Conservation (phyloP, 805 yeast genomes). For the Candida tallmaniae region DNA sequence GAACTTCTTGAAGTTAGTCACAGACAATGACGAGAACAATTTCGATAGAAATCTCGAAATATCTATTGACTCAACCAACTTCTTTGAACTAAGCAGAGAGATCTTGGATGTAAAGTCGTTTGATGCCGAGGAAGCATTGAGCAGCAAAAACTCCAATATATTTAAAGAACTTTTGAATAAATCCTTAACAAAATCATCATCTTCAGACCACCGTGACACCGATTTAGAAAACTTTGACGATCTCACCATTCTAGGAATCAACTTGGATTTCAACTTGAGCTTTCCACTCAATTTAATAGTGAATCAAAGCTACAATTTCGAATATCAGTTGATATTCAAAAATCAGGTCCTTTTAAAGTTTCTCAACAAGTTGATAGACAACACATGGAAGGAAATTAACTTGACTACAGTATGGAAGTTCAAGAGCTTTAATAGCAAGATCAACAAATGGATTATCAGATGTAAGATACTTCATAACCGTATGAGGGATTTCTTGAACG, state of each 20-base stretch:
- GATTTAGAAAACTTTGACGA: slow-evolving; percentile 23
- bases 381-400: slow-evolving; percentile 68
- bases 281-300: slow-evolving; percentile 81
- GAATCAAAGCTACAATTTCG: slow-evolving; percentile 63
- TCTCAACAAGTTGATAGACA: slow-evolving; percentile 54
- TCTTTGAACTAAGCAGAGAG: slow-evolving; percentile 42
- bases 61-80: slow-evolving; percentile 42
- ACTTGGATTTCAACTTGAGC: slow-evolving; percentile 62
- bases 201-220: slow-evolving; percentile 5
- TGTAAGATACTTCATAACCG: slow-evolving; percentile 53
- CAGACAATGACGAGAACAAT: slow-evolving; percentile 1
- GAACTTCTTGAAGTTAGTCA: slow-evolving; percentile 17
- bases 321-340: slow-evolving; percentile 78
- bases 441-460: slow-evolving; percentile 51
- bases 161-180: slow-evolving; percentile 42
- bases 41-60: slow-evolving; percentile 19
- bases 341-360: slow-evolving; percentile 61
- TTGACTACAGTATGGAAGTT: slow-evolving; percentile 65
- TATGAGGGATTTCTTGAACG: slow-evolving; percentile 54
- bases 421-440: slow-evolving; percentile 34
- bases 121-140: slow-evolving; percentile 49
- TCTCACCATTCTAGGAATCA: slow-evolving; percentile 47
- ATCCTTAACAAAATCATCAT: slow-evolving; percentile 26
- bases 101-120: slow-evolving; percentile 52
- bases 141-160: slow-evolving; percentile 24